These are phyloP conservation scores for Pichia norvegensis DNA, from an alignment of 1,139 yeast genomes.

Conservation along the genomic window DNA sequence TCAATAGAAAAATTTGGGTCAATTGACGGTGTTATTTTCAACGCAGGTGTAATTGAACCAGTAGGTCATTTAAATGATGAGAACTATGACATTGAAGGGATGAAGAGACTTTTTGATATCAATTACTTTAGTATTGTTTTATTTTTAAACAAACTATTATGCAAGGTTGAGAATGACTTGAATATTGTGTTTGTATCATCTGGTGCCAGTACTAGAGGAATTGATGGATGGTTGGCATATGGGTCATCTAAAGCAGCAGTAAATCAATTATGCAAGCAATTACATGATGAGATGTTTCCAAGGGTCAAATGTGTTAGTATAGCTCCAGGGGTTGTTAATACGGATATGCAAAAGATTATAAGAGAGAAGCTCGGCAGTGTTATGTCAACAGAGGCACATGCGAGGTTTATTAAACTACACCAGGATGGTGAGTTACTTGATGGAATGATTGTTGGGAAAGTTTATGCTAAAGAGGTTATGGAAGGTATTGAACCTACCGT, in stretches of 20 bases:
- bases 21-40: constrained; percentile 65
- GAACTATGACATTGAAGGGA: constrained; percentile 35
- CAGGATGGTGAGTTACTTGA: constrained; percentile 45
- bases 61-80: constrained; percentile 51
- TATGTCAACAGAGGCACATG: constrained; percentile 52
- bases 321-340: constrained; percentile 93
- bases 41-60: constrained; percentile 86
- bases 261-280: constrained; percentile 60
- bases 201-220: constrained; percentile 64
- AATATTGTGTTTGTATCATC: constrained; percentile 70
- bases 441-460: constrained; percentile 63
- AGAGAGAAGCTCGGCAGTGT: constrained; percentile 47
- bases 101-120: constrained; percentile 65
- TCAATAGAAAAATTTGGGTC: constrained; percentile 50
- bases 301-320: constrained; percentile 52
- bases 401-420: constrained; percentile 56
- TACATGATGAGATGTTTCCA: constrained; percentile 59
- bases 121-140: constrained; percentile 73
- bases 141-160: constrained; percentile 46
- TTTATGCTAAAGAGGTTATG: constrained; percentile 58
- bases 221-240: constrained; percentile 81
- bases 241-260: constrained; percentile 87
- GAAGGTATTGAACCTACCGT: constrained; percentile 46
- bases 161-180: constrained; percentile 35
- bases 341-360: constrained; percentile 75